phyloP scores from a whole-genome alignment of 2,329 filamentous ascomycete genomes.

The Colletotrichum euphorbiae region DNA sequence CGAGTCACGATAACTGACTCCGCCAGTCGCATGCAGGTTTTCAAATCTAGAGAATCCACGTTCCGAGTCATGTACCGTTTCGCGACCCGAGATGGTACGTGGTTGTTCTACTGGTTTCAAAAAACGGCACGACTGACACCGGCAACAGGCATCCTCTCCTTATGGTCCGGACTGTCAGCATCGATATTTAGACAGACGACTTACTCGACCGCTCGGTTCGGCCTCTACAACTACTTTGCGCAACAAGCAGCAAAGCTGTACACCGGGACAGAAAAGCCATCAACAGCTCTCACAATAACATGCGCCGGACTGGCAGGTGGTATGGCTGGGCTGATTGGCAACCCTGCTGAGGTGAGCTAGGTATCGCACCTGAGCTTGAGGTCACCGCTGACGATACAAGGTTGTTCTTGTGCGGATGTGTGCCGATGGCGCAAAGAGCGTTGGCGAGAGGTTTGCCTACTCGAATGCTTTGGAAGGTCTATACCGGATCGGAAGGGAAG shows the following conservation, averaged over 20 bases:
- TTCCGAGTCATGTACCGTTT: slow-evolving; percentile 52
- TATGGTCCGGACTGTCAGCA: slow-evolving; percentile 57
- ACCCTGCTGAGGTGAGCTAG: slow-evolving; percentile 53
- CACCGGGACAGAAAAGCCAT: slow-evolving; percentile 47
- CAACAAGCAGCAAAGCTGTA: slow-evolving; percentile 44
- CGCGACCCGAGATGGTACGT: slow-evolving; percentile 53
- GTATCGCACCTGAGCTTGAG: background rate
- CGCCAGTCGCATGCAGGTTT: slow-evolving; percentile 57
- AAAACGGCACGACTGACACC: background rate
- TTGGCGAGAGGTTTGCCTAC: slow-evolving; percentile 52
- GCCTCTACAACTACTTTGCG: slow-evolving; percentile 53
- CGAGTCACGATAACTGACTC: background rate
- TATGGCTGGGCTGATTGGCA: slow-evolving; percentile 57
- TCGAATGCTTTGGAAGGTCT: slow-evolving; percentile 52
- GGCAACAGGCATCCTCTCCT: slow-evolving; percentile 51
- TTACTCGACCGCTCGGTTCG: slow-evolving; percentile 59
- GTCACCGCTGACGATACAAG: slow-evolving; percentile 23
- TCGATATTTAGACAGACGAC: slow-evolving; percentile 58
- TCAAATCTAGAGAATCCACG: slow-evolving; percentile 55
- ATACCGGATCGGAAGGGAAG: slow-evolving; percentile 50
- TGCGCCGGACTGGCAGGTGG: slow-evolving; percentile 56
- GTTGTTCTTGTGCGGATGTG: slow-evolving; percentile 59
- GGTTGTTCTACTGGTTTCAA: background rate
- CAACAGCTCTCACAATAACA: slow-evolving; percentile 50
- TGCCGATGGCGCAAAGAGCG: slow-evolving; percentile 55